Percentiles rank a stretch among this genome's conserved stretches.
These are phyloP conservation scores for Penicillium robsamsonii DNA, from an alignment of 495 filamentous ascomycete genomes.

Conservation along the genomic window DNA sequence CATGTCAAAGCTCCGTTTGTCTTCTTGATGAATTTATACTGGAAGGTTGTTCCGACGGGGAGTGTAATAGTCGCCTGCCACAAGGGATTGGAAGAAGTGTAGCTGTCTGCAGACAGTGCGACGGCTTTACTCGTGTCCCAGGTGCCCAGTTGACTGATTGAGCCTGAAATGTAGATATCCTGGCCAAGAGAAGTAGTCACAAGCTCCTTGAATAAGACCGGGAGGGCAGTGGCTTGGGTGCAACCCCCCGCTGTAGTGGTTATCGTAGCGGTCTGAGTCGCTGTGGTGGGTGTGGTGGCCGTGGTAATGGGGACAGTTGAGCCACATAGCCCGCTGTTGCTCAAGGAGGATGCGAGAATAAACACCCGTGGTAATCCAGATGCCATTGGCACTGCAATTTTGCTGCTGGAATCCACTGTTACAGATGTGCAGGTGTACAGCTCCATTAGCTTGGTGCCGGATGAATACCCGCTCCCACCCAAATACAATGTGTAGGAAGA, in stretches of 20 bases:
- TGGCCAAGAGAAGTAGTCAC: conserved; percentile 53
- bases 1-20: conserved; percentile 53
- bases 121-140: conserved; percentile 52
- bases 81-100: conserved; percentile 52
- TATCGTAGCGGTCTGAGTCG: neutral
- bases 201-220: conserved; percentile 54
- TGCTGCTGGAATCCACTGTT: conserved; percentile 28
- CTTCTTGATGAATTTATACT: conserved; percentile 66
- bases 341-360: conserved; percentile 20
- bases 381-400: conserved; percentile 27
- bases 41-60: conserved; percentile 47
- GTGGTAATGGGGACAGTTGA: conserved; percentile 1
- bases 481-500: conserved; percentile 45
- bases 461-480: conserved; percentile 28
- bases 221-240: conserved; percentile 40
- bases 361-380: conserved; percentile 28
- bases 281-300: neutral
- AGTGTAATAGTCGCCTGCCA: conserved; percentile 53
- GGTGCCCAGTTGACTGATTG: conserved; percentile 48
- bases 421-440: conserved; percentile 27
- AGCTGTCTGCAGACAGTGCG: conserved; percentile 49
- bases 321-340: conserved; percentile 18
- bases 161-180: conserved; percentile 56
- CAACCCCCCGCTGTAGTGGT: conserved; percentile 29
- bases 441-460: conserved; percentile 26